Base-by-base conservation (phyloP, 768 basidiomycete species). In the Russula dissimulans region DNA sequence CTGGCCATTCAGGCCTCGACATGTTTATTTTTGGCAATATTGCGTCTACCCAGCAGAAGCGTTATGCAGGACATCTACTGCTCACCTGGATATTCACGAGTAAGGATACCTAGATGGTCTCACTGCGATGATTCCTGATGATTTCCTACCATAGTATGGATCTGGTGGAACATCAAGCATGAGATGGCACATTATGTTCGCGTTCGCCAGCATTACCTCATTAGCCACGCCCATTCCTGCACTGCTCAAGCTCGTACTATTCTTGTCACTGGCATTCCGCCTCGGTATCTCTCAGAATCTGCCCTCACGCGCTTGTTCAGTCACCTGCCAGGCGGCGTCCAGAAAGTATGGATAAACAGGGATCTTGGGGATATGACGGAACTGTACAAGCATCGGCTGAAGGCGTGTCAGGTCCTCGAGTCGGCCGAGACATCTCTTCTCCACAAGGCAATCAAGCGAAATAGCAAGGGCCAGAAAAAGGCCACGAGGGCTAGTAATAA, bases 291-390 rank as follows among this genome's bases (percentile, higher is more conserved):
- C 57, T 84, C 85, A 39, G 85, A 87, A 65, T 73, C 77, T 6
- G 84, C 84, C 4, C 77, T 97, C 29, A 74, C 70, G 44, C 76
- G 81, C 49, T 72, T 95, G 9, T 95, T 91, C 72, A 79, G 82
- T 15, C 80, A 82, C 59, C 79, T 97, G 2, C 95, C 97, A 0
- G 95, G 95, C 10, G 95, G 95, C 14, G 88, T 95, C 6, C 86
- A 85, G 69, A 83, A 84, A 65, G 84, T 99, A 41, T 99, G 95
- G 94, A 79, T 98, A 41, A 95, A 94, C 71, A 80, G 90, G 54
- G 81, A 97, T 68, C 76, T 97, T 36, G 91, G 91, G 71, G 87
- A 91, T 12, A 79, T 99, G 56, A 93, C 94, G 1, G 85, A 87
- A 43, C 68, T 91, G 29, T 89, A 90, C 67, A 85, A 93, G 42